Conservation (phyloP, 2,329 filamentous ascomycete species). For the Mollisiaceae sp. region DNA sequence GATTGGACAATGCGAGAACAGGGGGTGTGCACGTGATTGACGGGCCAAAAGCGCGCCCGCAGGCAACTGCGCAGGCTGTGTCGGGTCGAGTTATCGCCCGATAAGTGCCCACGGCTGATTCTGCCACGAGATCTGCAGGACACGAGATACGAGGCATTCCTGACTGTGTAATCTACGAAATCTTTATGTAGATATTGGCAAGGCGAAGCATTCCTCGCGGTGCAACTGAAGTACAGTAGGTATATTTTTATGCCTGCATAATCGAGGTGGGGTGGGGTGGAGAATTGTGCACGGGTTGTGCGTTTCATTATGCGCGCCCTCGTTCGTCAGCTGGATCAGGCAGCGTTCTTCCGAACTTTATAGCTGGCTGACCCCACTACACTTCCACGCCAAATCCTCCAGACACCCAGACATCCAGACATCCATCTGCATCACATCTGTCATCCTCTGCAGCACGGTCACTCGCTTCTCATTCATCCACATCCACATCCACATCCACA, state of each 20-base stretch:
- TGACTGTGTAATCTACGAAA: neutral
- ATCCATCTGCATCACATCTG: neutral
- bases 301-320: slow-evolving; percentile 2
- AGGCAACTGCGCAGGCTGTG: neutral
- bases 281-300: neutral
- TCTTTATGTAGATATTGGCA: neutral
- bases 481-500: too few relatives aligned
- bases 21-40: neutral
- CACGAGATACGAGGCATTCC: neutral
- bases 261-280: neutral
- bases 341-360: slow-evolving; percentile 3
- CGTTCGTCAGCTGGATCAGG: slow-evolving; percentile 1
- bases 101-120: neutral
- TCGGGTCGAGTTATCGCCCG: neutral
- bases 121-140: neutral
- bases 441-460: neutral
- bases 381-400: neutral
- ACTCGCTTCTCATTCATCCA: slow-evolving; percentile 3
- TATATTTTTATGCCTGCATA: neutral
- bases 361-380: neutral
- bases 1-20: neutral
- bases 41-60: neutral
- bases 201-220: too few relatives aligned
- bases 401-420: neutral
- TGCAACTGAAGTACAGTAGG: too few relatives aligned